Evolutionary conservation across 2,329 filamentous ascomycete genomes (phyloP), one percentile per base, ranked within the genome.

Genomic region (Stromatinia cepivora): DNA sequence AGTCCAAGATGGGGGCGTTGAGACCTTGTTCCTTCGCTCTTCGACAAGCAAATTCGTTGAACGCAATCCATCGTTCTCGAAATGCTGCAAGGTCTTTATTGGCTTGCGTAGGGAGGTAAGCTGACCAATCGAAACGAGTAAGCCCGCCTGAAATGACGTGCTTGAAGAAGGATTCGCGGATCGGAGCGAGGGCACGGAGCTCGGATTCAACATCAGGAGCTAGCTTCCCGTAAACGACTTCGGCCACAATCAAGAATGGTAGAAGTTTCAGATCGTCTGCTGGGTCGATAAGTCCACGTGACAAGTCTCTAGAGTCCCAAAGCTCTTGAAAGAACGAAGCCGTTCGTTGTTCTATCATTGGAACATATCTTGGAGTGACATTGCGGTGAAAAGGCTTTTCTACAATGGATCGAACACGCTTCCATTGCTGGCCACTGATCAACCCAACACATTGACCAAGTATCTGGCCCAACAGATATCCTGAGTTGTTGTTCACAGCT

Each of bases 391-490:
- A 71, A 42, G 67, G 69, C 17, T 65, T 20, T 54, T 77, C 75
- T 15, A 72, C 69, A 42, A 71, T 71, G 4, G 70, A 57, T 15
- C 75, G 73, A 1, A 81, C 39, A 17, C 56, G 66, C 66, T 72
- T 66, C 79, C 78, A 82, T 31, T 76, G 67, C 3, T 71, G 34
- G 1, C 73, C 70, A 54, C 77, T 82, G 66, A 83, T 74, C 0
- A 84, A 75, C 0, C 82, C 82, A 0, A 84, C 66, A 70, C 82
- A 84, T 59, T 78, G 68, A 0, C 83, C 82, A 0, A 84, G 77
- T 0, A 84, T 74, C 48, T 81, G 71, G 53, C 79, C 72, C 74
- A 83, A 57, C 11, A 69, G 34, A 73, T 75, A 81, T 1, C 82
- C 83, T 0, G 79, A 77, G 70, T 84, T 77, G 69, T 82, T 82